Evolutionary conservation across 2,329 filamentous ascomycete species (phyloP).

Genomic region (Acephala macrosclerotiorum): DNA sequence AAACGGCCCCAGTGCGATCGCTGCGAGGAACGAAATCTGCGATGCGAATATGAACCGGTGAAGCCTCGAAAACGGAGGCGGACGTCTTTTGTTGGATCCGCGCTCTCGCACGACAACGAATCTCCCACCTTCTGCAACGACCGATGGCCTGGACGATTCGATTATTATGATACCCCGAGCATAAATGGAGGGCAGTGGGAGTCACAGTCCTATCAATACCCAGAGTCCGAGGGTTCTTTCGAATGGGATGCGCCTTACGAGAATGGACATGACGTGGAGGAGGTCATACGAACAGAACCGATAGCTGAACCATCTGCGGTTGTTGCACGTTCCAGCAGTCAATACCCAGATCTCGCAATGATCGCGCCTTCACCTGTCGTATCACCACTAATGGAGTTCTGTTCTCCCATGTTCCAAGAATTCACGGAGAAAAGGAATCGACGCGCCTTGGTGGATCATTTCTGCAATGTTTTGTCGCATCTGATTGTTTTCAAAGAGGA

Average conservation of each 20-base stretch:
- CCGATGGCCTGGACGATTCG: conserved; percentile 35
- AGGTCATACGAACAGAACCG: conserved; percentile 34
- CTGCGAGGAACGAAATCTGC: conserved; percentile 38
- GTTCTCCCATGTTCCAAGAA: conserved; percentile 60
- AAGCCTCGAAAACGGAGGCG: conserved; percentile 42
- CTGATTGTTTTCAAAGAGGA: conserved; percentile 72
- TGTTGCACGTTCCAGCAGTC: conserved; percentile 36
- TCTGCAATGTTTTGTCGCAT: conserved; percentile 69
- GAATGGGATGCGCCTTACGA: conserved; percentile 35
- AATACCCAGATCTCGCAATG: conserved; percentile 44
- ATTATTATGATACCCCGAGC: conserved; percentile 22
- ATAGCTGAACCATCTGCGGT: conserved; percentile 16
- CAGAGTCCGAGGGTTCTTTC: conserved; percentile 30
- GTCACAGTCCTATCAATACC: conserved; percentile 33
- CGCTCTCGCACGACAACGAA: conserved; percentile 31
- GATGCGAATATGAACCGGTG: conserved; percentile 44
- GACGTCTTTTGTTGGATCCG: conserved; percentile 37
- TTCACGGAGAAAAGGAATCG: conserved; percentile 62
- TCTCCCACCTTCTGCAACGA: conserved; percentile 32
- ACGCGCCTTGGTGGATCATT: conserved; percentile 65
- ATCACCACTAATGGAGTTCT: conserved; percentile 55
- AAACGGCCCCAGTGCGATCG: conserved; percentile 42
- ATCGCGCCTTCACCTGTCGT: conserved; percentile 39
- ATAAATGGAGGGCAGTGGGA: conserved; percentile 34
- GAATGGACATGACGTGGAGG: conserved; percentile 36